Conservation (phyloP, 306 rosid genomes). For the Cercis canadensis region DNA sequence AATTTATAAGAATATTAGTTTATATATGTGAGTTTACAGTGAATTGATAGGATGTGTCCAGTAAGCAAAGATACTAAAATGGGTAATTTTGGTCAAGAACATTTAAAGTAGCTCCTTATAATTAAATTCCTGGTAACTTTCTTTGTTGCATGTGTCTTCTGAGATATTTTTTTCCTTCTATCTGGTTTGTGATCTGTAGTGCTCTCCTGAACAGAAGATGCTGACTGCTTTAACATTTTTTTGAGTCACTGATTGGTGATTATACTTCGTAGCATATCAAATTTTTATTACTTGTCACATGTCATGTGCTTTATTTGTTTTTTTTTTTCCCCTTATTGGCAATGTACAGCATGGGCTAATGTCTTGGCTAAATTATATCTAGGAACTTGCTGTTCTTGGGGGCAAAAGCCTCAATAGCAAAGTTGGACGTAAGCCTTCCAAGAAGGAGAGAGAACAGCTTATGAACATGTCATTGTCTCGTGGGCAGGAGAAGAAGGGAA, state of each 20-base stretch:
- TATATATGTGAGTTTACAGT: too few relatives aligned
- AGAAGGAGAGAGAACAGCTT: constrained; percentile 74
- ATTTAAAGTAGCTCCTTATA: too few relatives aligned
- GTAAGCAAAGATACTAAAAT: too few relatives aligned
- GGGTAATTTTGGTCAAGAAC: too few relatives aligned
- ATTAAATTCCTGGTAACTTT: too few relatives aligned
- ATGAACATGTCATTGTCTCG: constrained; percentile 52
- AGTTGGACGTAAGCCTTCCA: constrained; percentile 75
- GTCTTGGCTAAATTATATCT: constrained; percentile 12
- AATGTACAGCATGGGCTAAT: constrained; percentile 29
- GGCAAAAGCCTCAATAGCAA: constrained; percentile 66
- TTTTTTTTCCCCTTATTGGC: constrained; percentile 9
- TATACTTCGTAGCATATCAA: constrained; percentile 15
- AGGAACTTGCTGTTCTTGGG: constrained; percentile 91
- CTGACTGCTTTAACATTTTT: too few relatives aligned
- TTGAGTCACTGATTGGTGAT: constrained; percentile 8
- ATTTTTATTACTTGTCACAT: constrained; percentile 20
- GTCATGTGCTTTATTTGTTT: constrained; percentile 14
- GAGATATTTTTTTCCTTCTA: background rate
- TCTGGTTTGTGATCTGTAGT: background rate
- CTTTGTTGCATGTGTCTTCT: too few relatives aligned
- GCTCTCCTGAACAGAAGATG: background rate
- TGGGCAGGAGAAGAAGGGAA: constrained; percentile 69
- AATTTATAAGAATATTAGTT: too few relatives aligned
- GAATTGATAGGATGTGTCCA: too few relatives aligned